Evolutionary conservation across 2,329 filamentous ascomycete species (phyloP), one percentile per base, ranked within the genome.

Genomic region (Colletotrichum tamarilloi): DNA sequence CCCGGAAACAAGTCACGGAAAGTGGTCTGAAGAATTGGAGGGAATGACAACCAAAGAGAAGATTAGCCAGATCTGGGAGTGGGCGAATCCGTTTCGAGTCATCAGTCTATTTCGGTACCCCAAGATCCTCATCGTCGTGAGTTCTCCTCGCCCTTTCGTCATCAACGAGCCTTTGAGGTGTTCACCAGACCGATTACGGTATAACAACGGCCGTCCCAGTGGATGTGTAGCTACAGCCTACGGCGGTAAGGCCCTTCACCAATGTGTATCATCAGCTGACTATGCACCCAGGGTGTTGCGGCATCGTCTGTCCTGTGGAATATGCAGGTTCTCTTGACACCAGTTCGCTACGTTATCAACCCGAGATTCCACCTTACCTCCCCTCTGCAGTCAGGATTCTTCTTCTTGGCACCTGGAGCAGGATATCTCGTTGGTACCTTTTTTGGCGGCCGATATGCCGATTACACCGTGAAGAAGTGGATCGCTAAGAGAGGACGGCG

Each of bases 331-430:
- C 86, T 93, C 1, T 85, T 93, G 8, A 93, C 91, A 0, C 90
- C 90, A 0, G 93, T 94, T 72, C 90, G 92, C 30, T 93, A 93
- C 77, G 89, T 93, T 14, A 85, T 94, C 22, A 94, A 94, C 77
- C 92, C 92, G 0, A 89, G 92, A 67, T 94, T 94, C 83, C 78
- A 89, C 66, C 86, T 94, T 16, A 88, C 87, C 0, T 86, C 86
- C 0, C 92, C 92, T 0, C 86, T 93, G 26, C 88, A 92, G 77
- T 88, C 87, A 0, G 91, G 90, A 0, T 85, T 94, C 4, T 93
- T 94, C 82, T 94, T 93, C 79, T 89, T 94, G 24, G 91, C 92
- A 0, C 92, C 92, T 0, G 92, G 92, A 1, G 87, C 86, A 67
- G 92, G 92, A 1, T 94, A 93, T 76, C 82, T 94, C 0, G 70